Percentiles rank a stretch among this genome's conserved stretches.
Evolutionary conservation across 2,329 filamentous ascomycete species (phyloP).

Genomic region (Fusarium hostae): DNA sequence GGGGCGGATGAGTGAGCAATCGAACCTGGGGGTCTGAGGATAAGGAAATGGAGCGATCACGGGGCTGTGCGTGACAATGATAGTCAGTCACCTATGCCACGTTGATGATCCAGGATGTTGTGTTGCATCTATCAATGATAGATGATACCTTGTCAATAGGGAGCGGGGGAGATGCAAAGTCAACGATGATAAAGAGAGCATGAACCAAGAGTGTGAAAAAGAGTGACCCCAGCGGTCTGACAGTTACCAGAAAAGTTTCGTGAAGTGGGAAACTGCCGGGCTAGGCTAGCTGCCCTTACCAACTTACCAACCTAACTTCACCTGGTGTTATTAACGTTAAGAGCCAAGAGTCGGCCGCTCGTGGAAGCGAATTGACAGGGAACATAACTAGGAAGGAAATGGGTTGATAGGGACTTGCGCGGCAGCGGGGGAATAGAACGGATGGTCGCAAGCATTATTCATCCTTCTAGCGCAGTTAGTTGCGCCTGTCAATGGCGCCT

Average conservation of each 20-base stretch:
- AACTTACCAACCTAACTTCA: background rate
- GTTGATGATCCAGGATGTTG: constrained; percentile 10
- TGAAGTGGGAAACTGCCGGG: constrained; percentile 24
- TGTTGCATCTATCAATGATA: constrained; percentile 27
- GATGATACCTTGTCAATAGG: constrained; percentile 14
- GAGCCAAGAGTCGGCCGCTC: constrained; percentile 30
- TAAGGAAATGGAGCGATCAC: constrained; percentile 16
- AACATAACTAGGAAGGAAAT: background rate
- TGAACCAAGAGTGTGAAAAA: background rate
- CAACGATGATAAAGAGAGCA: constrained; percentile 4
- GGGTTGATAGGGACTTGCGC: constrained; percentile 28
- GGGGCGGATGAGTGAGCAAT: constrained; percentile 28
- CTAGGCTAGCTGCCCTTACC: constrained; percentile 5
- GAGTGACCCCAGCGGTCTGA: constrained; percentile 5
- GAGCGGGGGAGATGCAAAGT: constrained; percentile 11
- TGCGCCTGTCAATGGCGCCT: constrained; percentile 38
- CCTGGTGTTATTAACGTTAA: constrained; percentile 2
- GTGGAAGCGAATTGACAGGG: constrained; percentile 13
- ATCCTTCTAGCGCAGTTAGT: constrained; percentile 34
- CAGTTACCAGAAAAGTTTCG: constrained; percentile 1
- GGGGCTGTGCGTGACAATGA: constrained; percentile 35
- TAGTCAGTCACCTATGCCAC: constrained; percentile 21
- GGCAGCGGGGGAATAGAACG: constrained; percentile 28
- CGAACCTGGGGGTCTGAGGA: constrained; percentile 13
- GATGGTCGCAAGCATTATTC: constrained; percentile 32